Evolutionary conservation across 768 basidiomycete species (phyloP), one percentile per base, ranked within the genome.

Genomic region (Goffeauzyma gilvescens): DNA sequence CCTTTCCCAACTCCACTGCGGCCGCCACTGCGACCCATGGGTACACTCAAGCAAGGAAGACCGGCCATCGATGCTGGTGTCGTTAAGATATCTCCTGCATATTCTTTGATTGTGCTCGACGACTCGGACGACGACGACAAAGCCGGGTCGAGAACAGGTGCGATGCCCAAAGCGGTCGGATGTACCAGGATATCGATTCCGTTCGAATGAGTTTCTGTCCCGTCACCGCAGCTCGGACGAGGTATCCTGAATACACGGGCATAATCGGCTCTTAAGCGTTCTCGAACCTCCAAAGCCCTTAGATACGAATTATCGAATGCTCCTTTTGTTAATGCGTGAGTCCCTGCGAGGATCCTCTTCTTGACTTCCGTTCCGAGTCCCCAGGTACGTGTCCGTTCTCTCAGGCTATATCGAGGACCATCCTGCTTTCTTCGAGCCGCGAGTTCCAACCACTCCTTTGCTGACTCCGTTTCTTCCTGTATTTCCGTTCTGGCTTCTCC

Each of bases 261-360:
- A 52, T 89, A 87, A 54, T 95, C 89, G 4, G 69, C 54, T 45
- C 74, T 72, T 39, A 98, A 67, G 6, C 72, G 65, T 38, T 72
- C 70, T 1, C 90, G 76, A 8, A 95, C 73, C 24, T 75, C 72
- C 49, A 85, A 79, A 0, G 90, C 89, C 66, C 90, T 85, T 5
- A 96, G 70, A 59, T 86, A 98, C 62, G 90, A 95, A 56, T 90
- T 95, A 65, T 95, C 81, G 57, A 87, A 95, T n/a, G 86, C 86
- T 44, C 84, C 84, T 22, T 87, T 87, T 0, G 79, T 80, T 32
- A 98, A 68, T 2, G 89, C 82, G 56, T 89, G 85, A 0, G 86
- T 86, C 0, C 90, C 90, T 1, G 95, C 68, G 18, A 96, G 55
- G 5, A 98, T 75, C 0, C 90, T 75, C 60, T 79, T 80, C 60